Evolutionary conservation across 345 rosid species (phyloP), one percentile per base, ranked within the genome.

Genomic region (Citrus medica): DNA sequence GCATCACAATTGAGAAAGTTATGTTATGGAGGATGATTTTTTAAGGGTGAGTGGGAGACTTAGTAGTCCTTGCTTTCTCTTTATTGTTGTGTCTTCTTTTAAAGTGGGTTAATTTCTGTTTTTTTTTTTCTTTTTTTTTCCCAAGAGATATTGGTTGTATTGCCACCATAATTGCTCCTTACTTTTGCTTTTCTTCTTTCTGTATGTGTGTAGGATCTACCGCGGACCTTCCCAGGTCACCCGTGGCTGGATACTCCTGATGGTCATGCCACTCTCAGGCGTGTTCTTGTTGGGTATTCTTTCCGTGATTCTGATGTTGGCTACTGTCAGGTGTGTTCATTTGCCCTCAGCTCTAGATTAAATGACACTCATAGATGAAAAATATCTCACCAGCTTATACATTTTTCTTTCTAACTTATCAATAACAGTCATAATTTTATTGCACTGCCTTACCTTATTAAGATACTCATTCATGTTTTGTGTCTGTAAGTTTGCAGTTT

Each of bases 301-400:
- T 97, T 93, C 75, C 97, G 99, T 22, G 99, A 97, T 83, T 97
- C 99, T 80, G 98, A 97, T 86, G 99, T 97, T 80, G 99, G 99
- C 60, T 97, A 97, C 73, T 97, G 99, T 85, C 99, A 97, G 98
- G 99, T 97, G 83, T 62, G 86, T 74, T 74, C 60, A 28, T 69
- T 67, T 35, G 70, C 42, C n/a, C 69, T n/a, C 17, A 32, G 32
- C 55, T 17, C 58, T 27, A 37, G 37, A 9, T 56, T 19, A 48
- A 32, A 46, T 32, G 32, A 64, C 60, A 63, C 35, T 48, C 60
- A 46, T 24, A 73, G 38, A 56, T 21, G 40, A n/a, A 33, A 70
- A 25, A 68, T 61, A 9, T 9, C 9, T 42, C 38, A 9, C 25
- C n/a, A 62, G 53, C 56, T 61, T 9, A 21, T 42, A 19, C 1